A percentile compares a stretch with the other conserved stretches of the same genome.
Evolutionary conservation across 78 protist genomes (phyloP).

Genomic region (Salpingoeca rosetta): DNA sequence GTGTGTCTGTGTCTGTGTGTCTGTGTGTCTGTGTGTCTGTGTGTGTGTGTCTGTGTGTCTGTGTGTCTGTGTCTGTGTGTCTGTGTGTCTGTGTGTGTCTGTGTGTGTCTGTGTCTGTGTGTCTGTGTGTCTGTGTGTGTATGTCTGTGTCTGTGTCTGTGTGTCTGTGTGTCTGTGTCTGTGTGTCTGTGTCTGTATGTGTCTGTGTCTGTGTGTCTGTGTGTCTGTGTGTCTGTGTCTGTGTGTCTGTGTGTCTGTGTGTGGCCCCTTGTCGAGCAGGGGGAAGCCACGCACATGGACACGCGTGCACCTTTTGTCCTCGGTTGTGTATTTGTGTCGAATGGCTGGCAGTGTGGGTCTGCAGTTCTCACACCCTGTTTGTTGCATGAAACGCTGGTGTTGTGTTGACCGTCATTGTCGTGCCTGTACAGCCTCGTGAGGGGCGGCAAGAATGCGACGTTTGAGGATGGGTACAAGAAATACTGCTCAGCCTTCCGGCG

Average conservation of each 20-base stretch:
- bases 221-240: background rate
- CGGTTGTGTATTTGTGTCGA: too few relatives aligned
- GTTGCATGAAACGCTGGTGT: too few relatives aligned
- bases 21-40: background rate
- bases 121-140: background rate
- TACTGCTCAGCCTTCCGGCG: too few relatives aligned
- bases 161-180: background rate
- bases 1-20: conserved; percentile 3
- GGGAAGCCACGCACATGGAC: background rate
- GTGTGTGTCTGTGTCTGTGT: background rate
- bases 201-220: background rate
- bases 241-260: background rate
- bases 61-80: background rate
- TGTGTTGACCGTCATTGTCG: too few relatives aligned
- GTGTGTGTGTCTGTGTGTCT: background rate
- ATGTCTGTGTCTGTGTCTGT: background rate
- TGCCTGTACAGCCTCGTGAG: too few relatives aligned
- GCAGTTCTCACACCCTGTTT: too few relatives aligned
- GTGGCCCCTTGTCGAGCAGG: background rate
- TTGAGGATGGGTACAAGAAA: too few relatives aligned
- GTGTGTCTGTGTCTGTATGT: background rate
- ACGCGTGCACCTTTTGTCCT: background rate
- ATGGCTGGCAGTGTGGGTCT: too few relatives aligned
- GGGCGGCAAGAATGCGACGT: too few relatives aligned
- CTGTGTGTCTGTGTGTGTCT: conserved; percentile 5